Percentiles rank a stretch among this genome's conserved stretches.
phyloP scores from a whole-genome alignment of 306 rosid species.

The Spatholobus suberectus region DNA sequence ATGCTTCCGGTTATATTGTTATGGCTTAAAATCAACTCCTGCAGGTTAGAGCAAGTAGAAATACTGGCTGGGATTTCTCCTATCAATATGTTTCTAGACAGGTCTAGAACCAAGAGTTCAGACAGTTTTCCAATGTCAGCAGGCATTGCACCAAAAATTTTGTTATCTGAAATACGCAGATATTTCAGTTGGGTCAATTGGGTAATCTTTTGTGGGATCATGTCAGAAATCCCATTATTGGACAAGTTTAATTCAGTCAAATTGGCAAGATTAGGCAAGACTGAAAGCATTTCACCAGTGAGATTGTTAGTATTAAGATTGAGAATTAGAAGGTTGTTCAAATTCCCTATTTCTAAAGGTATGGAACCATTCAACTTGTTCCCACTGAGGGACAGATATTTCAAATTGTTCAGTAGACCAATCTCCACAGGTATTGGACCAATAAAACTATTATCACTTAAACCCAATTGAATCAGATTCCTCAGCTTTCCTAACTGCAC shows the following conservation, averaged over 20 bases:
- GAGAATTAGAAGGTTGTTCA: not conserved
- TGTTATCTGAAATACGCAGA: not conserved
- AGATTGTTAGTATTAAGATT: not conserved
- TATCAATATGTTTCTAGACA: not conserved
- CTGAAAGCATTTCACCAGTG: not conserved
- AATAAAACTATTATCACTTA: not conserved
- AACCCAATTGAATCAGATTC: not conserved
- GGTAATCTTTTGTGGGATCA: not conserved
- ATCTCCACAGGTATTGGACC: conserved; percentile 5
- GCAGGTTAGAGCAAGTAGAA: not conserved
- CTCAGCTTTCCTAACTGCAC: not conserved
- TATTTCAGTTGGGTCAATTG: not conserved
- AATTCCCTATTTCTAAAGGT: not conserved
- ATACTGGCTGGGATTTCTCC: conserved; percentile 22
- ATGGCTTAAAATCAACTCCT: conserved; percentile 8
- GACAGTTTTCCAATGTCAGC: not conserved
- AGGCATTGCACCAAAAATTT: not conserved
- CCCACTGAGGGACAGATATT: not conserved
- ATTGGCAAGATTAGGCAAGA: not conserved
- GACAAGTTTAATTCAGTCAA: conserved; percentile 10
- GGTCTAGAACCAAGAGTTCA: conserved; percentile 10
- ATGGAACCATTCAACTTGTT: conserved; percentile 9
- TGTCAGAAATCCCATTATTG: not conserved
- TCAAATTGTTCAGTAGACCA: not conserved
- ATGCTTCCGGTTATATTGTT: not conserved